These are phyloP conservation scores for Corylus heterophylla DNA, from an alignment of 306 rosid genomes.

Conservation along the genomic window DNA sequence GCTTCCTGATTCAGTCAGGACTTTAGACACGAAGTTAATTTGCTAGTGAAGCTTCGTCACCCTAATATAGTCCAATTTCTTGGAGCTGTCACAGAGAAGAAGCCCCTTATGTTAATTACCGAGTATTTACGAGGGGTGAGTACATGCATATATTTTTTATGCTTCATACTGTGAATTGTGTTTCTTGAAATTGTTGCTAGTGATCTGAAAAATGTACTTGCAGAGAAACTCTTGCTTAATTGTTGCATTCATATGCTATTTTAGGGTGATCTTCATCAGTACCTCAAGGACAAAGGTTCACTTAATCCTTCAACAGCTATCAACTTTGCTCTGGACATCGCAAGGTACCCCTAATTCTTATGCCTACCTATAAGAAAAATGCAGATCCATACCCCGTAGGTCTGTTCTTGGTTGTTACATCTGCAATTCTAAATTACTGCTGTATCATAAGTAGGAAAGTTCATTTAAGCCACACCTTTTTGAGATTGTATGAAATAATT, in stretches of 20 bases:
- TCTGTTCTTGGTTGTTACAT: not conserved
- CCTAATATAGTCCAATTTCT: conserved; percentile 98
- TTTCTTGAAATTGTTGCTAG: conserved; percentile 16
- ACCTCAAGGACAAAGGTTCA: conserved; percentile 85
- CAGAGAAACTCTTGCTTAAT: conserved; percentile 25
- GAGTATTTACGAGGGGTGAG: conserved; percentile 97
- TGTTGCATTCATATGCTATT: conserved; percentile 27
- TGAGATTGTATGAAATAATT: not conserved
- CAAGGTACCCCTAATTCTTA: conserved; percentile 47
- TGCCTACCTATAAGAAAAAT: conserved; percentile 17
- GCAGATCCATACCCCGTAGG: not conserved
- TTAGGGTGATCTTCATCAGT: conserved; percentile 93
- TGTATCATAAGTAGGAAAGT: not conserved
- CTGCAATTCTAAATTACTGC: not conserved
- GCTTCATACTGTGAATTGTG: conserved; percentile 8
- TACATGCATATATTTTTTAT: conserved; percentile 17
- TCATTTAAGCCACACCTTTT: not conserved
- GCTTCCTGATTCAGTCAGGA: conserved; percentile 70
- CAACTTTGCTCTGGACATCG: conserved; percentile 83
- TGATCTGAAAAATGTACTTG: conserved; percentile 18
- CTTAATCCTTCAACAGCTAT: conserved; percentile 70
- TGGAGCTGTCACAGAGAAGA: conserved; percentile 98
- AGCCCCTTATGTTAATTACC: conserved; percentile 90
- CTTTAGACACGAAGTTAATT: conserved; percentile 91
- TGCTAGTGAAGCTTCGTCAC: conserved; percentile 98